Evolutionary conservation across 2,329 filamentous ascomycete species (phyloP), one percentile per base, ranked within the genome.

Genomic region (Pseudodiploospora longispora): DNA sequence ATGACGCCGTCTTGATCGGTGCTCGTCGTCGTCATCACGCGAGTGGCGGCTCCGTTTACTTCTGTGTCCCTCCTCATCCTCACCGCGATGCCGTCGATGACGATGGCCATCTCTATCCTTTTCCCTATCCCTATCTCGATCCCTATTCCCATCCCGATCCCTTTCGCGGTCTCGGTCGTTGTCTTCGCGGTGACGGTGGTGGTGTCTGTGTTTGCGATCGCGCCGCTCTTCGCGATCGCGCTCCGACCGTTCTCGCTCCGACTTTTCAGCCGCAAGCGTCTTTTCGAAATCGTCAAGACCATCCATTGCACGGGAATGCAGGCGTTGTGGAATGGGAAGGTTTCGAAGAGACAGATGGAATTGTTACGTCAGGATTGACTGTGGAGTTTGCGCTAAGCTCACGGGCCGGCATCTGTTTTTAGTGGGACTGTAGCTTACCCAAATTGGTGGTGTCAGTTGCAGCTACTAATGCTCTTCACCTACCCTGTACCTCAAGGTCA

Each of bases 241-340:
- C 47, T 74, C 73, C 34, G 60, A 59, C 5, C 65, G 66, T 36
- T 78, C 72, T 43, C 75, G 70, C 38, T 70, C 65, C 0, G 68
- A 68, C 57, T 80, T 83, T 51, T 78, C 81, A 37, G 81, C 75
- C 1, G 82, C 84, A 9, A 94, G 72, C 28, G 81, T 71, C 59
- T 83, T 86, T 62, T 94, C 88, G 47, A 94, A 94, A 46, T 90
- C 86, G 40, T 75, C 75, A 7, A 78, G 65, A n/a, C 73, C 67
- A 50, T 75, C 71, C 74, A 76, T 78, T 43, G 31, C 31, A 19
- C 19, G 19, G 19, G 19, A 19, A 19, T 19, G 19, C 19, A 19
- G 19, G 19, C 19, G 19, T 19, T 19, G 19, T 19, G 19, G 19
- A 19, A 19, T 19, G 19, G 19, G 19, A 2, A 19, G 19, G 19